Percentiles rank a stretch among this genome's conserved stretches.
These are phyloP conservation scores for Hypericum perforatum DNA, from an alignment of 345 rosid genomes.

Conservation along the genomic window DNA sequence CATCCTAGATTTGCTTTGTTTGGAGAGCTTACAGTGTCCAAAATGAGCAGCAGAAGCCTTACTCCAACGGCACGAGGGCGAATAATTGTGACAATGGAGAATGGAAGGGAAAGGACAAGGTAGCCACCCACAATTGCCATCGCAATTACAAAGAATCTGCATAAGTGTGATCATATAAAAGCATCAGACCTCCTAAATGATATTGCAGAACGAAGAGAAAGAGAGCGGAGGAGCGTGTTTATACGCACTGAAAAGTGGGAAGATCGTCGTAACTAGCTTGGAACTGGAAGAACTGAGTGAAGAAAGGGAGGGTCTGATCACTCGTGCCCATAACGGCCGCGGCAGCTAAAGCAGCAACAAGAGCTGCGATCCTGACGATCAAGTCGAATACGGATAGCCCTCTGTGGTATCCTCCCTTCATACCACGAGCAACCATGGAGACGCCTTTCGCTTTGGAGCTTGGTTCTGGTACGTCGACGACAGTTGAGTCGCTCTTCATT, in stretches of 20 bases:
- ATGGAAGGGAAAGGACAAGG: slow-evolving; percentile 45
- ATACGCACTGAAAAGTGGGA: slow-evolving; percentile 48
- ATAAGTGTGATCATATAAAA: not conserved
- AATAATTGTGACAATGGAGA: slow-evolving; percentile 40
- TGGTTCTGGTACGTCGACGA: slow-evolving; percentile 34
- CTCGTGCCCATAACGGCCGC: slow-evolving; percentile 57
- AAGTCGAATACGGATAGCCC: slow-evolving; percentile 66
- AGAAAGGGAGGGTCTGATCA: too few species aligned
- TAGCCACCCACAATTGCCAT: slow-evolving; percentile 29
- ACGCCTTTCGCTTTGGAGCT: slow-evolving; percentile 39
- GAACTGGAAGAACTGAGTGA: too few species aligned
- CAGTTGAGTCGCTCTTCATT: slow-evolving; percentile 21
- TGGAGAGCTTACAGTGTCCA: slow-evolving; percentile 32
- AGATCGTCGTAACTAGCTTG: slow-evolving; percentile 72
- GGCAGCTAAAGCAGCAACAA: slow-evolving; percentile 38
- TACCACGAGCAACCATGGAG: slow-evolving; percentile 21
- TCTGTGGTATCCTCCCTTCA: slow-evolving; percentile 33
- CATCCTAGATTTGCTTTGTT: too few species aligned
- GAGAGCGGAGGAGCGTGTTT: not conserved
- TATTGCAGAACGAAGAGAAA: too few species aligned
- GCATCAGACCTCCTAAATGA: not conserved
- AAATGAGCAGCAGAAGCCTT: slow-evolving; percentile 35
- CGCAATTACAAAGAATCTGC: slow-evolving; percentile 56
- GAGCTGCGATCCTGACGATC: slow-evolving; percentile 52
- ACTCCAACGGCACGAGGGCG: slow-evolving; percentile 27